phyloP scores from a whole-genome alignment of 2,329 filamentous ascomycete species.

The Didymella sp. region DNA sequence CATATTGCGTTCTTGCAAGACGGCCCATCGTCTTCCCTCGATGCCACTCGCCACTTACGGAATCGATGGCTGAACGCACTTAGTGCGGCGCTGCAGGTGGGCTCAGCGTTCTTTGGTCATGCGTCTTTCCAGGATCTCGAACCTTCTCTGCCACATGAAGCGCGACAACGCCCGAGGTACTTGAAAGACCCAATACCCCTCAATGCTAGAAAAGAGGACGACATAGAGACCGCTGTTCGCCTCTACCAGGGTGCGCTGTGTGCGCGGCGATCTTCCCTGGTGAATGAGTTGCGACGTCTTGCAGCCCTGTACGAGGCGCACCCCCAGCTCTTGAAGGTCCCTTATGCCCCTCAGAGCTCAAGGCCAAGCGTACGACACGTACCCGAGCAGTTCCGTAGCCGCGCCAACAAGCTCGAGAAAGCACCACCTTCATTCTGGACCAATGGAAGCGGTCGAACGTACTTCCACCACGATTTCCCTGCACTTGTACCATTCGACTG shows the following conservation, averaged over 20 bases:
- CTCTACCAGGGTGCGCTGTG: background rate
- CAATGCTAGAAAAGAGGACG: no score
- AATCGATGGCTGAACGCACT: background rate
- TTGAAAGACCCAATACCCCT: no score
- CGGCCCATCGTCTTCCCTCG: background rate
- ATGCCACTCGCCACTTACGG: background rate
- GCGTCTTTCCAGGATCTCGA: background rate
- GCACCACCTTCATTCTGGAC: background rate
- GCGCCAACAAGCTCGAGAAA: background rate
- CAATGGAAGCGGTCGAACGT: background rate
- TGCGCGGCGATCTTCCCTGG: background rate
- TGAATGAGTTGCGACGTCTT: background rate
- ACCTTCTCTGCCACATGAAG: no score
- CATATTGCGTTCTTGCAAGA: background rate
- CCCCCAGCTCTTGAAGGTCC: background rate
- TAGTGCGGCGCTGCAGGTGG: background rate
- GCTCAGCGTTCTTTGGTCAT: background rate
- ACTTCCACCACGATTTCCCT: background rate
- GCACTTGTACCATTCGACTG: background rate
- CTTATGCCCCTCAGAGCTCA: background rate
- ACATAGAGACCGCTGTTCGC: background rate
- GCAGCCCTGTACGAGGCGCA: background rate
- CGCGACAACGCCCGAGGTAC: no score
- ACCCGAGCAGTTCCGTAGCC: background rate
- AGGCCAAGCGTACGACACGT: background rate